Percentiles rank a stretch among this genome's conserved stretches.
Evolutionary conservation across 1,139 yeast species (phyloP).

Genomic region (Geotrichum siamense): DNA sequence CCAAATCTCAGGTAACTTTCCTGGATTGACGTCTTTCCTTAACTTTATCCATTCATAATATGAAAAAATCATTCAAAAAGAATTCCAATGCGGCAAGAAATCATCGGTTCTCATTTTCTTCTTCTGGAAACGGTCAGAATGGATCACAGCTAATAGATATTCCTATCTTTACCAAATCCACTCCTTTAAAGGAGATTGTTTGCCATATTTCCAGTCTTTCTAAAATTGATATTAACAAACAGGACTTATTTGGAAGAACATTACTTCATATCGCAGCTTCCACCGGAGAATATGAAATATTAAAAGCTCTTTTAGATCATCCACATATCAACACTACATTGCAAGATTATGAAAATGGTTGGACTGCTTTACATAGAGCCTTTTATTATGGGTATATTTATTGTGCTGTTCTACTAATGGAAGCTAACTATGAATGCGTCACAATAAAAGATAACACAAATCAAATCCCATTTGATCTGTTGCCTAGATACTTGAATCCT

Average conservation of each 20-base stretch:
- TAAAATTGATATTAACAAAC: slow-evolving; percentile 33
- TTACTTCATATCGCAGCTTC: slow-evolving; percentile 53
- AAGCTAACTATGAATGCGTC: slow-evolving; percentile 38
- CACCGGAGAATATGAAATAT: slow-evolving; percentile 44
- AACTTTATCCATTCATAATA: slow-evolving; percentile 8
- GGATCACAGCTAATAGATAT: background rate
- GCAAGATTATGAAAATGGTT: slow-evolving; percentile 69
- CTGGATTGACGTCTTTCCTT: too few relatives aligned
- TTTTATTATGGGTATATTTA: slow-evolving; percentile 52
- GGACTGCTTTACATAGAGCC: slow-evolving; percentile 74
- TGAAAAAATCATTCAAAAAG: slow-evolving; percentile 10
- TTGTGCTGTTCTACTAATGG: slow-evolving; percentile 48
- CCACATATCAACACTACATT: slow-evolving; percentile 42
- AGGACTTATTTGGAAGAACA: slow-evolving; percentile 73
- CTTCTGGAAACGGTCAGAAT: background rate
- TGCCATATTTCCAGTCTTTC: slow-evolving; percentile 10
- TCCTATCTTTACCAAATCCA: background rate
- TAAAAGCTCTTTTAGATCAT: slow-evolving; percentile 44
- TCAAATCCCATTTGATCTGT: slow-evolving; percentile 43
- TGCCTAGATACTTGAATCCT: slow-evolving; percentile 46
- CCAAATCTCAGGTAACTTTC: too few relatives aligned
- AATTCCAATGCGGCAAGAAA: slow-evolving; percentile 10
- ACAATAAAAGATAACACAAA: slow-evolving; percentile 62
- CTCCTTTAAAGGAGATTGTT: background rate
- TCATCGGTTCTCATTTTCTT: background rate